A percentile compares a stretch with the other conserved stretches of the same genome.
phyloP scores from a whole-genome alignment of 2,329 filamentous ascomycete species.

The Alternaria atra region DNA sequence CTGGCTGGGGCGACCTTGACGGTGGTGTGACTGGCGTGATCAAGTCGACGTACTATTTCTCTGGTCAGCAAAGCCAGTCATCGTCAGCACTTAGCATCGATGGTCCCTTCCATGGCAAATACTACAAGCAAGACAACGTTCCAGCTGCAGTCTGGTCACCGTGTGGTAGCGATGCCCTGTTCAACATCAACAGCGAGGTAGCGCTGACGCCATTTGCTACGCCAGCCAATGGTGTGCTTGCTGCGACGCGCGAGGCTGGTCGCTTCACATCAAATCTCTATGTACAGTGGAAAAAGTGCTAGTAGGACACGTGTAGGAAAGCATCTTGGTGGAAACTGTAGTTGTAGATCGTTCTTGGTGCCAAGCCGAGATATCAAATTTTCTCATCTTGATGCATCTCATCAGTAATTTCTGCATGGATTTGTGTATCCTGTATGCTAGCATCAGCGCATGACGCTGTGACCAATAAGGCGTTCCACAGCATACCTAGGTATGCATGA shows the following conservation, averaged over 20 bases:
- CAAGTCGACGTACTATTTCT: slow-evolving; percentile 51
- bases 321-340: background rate
- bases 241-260: slow-evolving; percentile 36
- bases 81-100: slow-evolving; percentile 36
- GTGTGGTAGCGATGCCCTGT: slow-evolving; percentile 36
- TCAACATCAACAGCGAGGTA: slow-evolving; percentile 47
- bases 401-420: background rate
- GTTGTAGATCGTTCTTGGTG: background rate
- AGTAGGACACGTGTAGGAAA: slow-evolving; percentile 2
- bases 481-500: background rate
- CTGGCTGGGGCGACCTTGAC: slow-evolving; percentile 49
- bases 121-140: slow-evolving; percentile 56
- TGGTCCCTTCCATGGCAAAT: slow-evolving; percentile 56
- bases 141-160: slow-evolving; percentile 40
- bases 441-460: background rate
- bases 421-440: background rate
- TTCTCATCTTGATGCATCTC: background rate
- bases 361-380: background rate
- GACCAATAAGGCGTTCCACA: background rate
- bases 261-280: slow-evolving; percentile 39
- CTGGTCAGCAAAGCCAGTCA: slow-evolving; percentile 40
- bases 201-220: slow-evolving; percentile 37
- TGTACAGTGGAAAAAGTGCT: slow-evolving; percentile 48
- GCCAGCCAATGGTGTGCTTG: slow-evolving; percentile 35
- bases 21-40: slow-evolving; percentile 46